A percentile compares a stretch with the other conserved stretches of the same genome.
Conservation (phyloP, 352 stramenopile genomes). For the Phytophthora fragariae region DNA sequence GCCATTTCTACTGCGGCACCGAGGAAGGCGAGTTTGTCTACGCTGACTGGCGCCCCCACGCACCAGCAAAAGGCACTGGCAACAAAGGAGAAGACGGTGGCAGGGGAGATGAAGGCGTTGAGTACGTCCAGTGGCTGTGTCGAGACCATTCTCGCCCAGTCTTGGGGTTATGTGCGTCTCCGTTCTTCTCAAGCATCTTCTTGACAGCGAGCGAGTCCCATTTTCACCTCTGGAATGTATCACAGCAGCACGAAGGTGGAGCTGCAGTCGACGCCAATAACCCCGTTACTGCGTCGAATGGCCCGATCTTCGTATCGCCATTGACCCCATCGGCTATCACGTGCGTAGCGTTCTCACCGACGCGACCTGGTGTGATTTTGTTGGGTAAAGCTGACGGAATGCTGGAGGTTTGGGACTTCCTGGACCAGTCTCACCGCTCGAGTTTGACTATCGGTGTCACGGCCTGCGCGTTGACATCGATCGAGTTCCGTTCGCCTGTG, state of each 20-base stretch:
- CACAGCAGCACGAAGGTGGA: constrained; percentile 38
- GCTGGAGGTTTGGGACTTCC: constrained; percentile 95
- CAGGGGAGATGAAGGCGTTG: constrained; percentile 64
- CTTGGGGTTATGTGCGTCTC: constrained; percentile 83
- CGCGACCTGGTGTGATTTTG: constrained; percentile 88
- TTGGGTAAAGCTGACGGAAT: constrained; percentile 90
- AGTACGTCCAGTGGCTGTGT: constrained; percentile 93
- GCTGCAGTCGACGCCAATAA: constrained; percentile 1
- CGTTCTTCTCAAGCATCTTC: constrained; percentile 92
- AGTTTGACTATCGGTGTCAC: constrained; percentile 85
- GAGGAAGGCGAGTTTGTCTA: constrained; percentile 93
- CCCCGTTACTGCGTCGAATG: constrained; percentile 42
- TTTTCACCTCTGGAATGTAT: constrained; percentile 94
- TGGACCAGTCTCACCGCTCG: constrained; percentile 91
- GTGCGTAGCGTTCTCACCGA: constrained; percentile 90
- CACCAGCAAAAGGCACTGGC: constrained; percentile 38
- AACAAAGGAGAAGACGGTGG: constrained; percentile 49
- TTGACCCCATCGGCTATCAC: constrained; percentile 83
- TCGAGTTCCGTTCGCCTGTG: constrained; percentile 72
- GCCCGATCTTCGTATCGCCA: constrained; percentile 89
- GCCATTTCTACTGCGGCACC: constrained; percentile 82
- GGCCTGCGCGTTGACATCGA: constrained; percentile 88
- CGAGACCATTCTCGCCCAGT: constrained; percentile 89
- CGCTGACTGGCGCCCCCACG: constrained; percentile 87
- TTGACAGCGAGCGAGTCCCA: constrained; percentile 90